Percentiles rank a stretch among this genome's conserved stretches.
These are phyloP conservation scores for Lathyrus sativus DNA, from an alignment of 306 rosid genomes.

Conservation along the genomic window DNA sequence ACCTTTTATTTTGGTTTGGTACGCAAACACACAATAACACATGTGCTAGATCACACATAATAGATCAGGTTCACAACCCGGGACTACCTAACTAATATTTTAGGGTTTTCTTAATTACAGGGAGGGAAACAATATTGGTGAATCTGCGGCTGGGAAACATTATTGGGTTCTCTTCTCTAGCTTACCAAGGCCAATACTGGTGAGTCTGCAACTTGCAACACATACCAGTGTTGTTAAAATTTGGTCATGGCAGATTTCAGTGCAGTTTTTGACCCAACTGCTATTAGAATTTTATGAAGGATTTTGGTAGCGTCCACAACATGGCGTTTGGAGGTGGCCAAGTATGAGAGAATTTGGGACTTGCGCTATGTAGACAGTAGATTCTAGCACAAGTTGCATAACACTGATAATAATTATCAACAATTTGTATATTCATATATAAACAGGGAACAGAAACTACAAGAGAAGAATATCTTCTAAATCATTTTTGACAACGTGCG, in stretches of 20 bases:
- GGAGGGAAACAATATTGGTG: neutral
- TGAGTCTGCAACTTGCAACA: neutral
- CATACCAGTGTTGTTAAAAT: neutral
- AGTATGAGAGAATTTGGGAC: neutral
- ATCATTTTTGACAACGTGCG: neutral
- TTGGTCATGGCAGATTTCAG: neutral
- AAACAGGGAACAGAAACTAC: neutral
- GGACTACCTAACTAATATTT: neutral
- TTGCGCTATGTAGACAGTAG: neutral
- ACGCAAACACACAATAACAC: neutral
- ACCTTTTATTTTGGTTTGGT: neutral
- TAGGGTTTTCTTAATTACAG: neutral
- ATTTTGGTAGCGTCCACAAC: neutral
- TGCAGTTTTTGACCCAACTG: neutral
- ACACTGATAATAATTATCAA: slow-evolving; percentile 4
- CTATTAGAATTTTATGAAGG: neutral
- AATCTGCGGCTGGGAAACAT: neutral
- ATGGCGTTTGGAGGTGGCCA: neutral
- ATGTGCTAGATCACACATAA: neutral
- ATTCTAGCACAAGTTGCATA: slow-evolving; percentile 2
- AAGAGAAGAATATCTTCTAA: slow-evolving; percentile 18
- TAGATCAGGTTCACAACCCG: neutral
- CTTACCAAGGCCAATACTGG: neutral
- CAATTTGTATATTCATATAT: slow-evolving; percentile 5
- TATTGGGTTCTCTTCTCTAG: neutral